Evolutionary conservation across 176 grass and related monocot species (phyloP).

Genomic region (Secale cereale): DNA sequence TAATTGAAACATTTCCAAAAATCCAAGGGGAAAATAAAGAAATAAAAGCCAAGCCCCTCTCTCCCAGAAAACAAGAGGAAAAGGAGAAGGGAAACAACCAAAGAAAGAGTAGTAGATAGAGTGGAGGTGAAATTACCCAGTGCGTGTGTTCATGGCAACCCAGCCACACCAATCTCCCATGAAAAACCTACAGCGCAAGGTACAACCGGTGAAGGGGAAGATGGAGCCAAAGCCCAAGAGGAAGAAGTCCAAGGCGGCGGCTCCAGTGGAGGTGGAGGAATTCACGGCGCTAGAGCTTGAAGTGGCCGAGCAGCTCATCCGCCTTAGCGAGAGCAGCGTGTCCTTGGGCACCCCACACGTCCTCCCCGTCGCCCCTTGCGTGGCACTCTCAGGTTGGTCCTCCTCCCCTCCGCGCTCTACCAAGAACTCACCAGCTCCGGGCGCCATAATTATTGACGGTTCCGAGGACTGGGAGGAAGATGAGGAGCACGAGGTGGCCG

Average conservation of each 20-base stretch:
- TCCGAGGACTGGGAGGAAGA: constrained; percentile 11
- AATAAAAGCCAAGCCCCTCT: background rate
- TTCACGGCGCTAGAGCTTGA: constrained; percentile 51
- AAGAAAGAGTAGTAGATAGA: background rate
- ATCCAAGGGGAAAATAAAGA: background rate
- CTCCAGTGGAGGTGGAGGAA: background rate
- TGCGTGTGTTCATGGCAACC: background rate
- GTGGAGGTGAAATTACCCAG: constrained; percentile 14
- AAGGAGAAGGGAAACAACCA: background rate
- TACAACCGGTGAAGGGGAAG: background rate
- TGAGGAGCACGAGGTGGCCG: constrained; percentile 26
- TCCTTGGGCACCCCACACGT: background rate
- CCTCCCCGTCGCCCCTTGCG: too few relatives aligned
- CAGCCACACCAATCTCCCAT: constrained; percentile 20
- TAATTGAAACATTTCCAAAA: background rate
- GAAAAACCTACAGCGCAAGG: background rate
- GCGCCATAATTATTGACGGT: background rate
- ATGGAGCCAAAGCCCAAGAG: background rate
- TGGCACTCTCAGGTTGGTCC: background rate
- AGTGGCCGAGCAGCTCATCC: constrained; percentile 41
- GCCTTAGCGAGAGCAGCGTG: constrained; percentile 42
- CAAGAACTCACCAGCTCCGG: background rate
- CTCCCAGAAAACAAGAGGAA: background rate
- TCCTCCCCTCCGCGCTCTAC: constrained; percentile 34
- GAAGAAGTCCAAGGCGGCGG: background rate